Evolutionary conservation across 1,284 basidiomycete species (phyloP), one percentile per base, ranked within the genome.

Genomic region (Vanrija sp.): DNA sequence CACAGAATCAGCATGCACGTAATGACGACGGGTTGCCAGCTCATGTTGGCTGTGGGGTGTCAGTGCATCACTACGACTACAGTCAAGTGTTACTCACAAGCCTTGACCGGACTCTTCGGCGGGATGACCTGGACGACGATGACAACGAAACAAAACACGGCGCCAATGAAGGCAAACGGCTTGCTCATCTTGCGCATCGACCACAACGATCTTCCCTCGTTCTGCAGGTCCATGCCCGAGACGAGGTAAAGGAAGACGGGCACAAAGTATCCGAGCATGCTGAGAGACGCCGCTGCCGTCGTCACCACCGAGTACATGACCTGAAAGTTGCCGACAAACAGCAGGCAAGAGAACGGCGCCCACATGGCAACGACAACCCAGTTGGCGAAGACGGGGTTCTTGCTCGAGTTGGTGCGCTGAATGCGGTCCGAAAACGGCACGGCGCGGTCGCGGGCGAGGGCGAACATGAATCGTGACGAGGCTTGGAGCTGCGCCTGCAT

Each of bases 401-500:
- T 67, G 38, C 63, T 44, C 16, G 57, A 48, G 58, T 74, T 73
- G 7, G 74, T 73, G 23, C 61, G 49, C 43, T 65, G 64, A 54
- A 76, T 67, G 26, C 55, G 44, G 29, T 70, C 62, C 2, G 71
- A 68, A 49, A 74, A 77, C 0, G 75, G 75, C 52, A 76, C 63
- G 18, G 73, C 74, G 40, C 73, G 72, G 54, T 77, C 75, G 40
- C 75, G 65, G 10, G 73, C 74, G 19, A 43, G 19, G 7, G 75
- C 69, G 51, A 74, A 77, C 18, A 74, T 62, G 66, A 76, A 77
- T 49, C 75, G 66, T 14, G 73, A 72, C 12, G 71, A 70, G 5
- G 74, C 70, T 63, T 76, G 74, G 12, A 77, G 59, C 53, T 74
- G 73, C 3, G 74, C 74, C 38, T 71, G 63, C 28, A 72, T 58